Conservation (phyloP, 164 flowering plant genomes). For the Hamamelis virginiana region DNA sequence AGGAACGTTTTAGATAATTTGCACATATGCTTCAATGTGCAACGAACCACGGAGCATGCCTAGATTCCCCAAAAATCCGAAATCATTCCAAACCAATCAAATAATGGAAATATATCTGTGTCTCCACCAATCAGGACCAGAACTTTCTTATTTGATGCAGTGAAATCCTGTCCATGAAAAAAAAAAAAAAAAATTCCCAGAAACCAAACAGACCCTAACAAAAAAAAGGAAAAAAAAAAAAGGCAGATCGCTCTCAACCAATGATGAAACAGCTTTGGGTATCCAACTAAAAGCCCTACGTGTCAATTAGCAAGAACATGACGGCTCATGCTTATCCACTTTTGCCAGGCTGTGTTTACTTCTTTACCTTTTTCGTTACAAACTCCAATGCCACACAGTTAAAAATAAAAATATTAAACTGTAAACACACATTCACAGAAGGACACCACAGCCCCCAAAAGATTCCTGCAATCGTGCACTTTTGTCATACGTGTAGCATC, state of each 20-base stretch:
- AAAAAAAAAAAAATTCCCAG: not conserved
- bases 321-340: slow-evolving; percentile 3
- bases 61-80: no score
- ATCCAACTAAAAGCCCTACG: not conserved
- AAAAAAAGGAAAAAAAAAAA: not conserved
- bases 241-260: no score
- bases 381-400: not conserved
- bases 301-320: not conserved
- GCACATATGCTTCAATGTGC: no score
- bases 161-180: no score
- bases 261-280: not conserved
- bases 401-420: not conserved
- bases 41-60: no score
- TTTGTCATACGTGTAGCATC: slow-evolving; percentile 33
- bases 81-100: no score
- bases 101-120: no score
- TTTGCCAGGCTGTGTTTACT: not conserved
- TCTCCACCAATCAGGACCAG: no score
- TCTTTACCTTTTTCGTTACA: not conserved
- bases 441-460: slow-evolving; percentile 15
- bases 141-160: no score
- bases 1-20: no score
- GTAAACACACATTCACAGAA: slow-evolving; percentile 1
- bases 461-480: slow-evolving; percentile 32
- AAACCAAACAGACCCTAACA: not conserved